Evolutionary conservation across 2,329 filamentous ascomycete genomes (phyloP), one percentile per base, ranked within the genome.

Genomic region (Penicillium occitanis): DNA sequence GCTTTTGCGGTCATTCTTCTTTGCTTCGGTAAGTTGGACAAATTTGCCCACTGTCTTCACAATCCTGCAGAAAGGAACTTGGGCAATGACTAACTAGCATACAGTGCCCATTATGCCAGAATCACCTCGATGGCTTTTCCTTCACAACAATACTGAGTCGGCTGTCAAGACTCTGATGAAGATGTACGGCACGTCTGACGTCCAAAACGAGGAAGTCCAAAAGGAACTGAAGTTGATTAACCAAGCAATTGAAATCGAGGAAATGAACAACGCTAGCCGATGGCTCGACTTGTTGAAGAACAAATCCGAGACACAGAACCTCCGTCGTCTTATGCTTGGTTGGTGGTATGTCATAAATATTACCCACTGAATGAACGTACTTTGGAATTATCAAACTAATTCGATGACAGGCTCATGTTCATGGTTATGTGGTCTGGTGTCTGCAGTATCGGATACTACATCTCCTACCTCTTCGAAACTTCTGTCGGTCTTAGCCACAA

Each of bases 1-100:
- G 74, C 6, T 61, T 77, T 48, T 69, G 51, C 62, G 8, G 10
- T 84, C 73, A 80, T 83, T 65, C 22, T 48, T 33, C 17, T 64
- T 8, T 46, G 55, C 25, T 33, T 64, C n/a, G 62, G 37, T 59
- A 42, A n/a, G 37, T 46, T 11, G 1, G 11, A 48, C 44, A 19
- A 48, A 22, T 46, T 5, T n/a, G 7, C 3, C 7, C 4, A 14
- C 44, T 22, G 10, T 11, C 10, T 46, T 46, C 44, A 10, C 30
- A 8, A 10, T 33, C 30, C 7, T 33, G 6, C 7, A 33, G 30
- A 33, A 33, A 33, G 28, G 28, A 30, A 33, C 1, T 33, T 33
- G 30, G 8, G 2, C 46, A 28, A 17, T 3, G 13, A 14, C 46
- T 50, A 40, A 58, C 11, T 5, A 13, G 19, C 22, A 35, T 5